A percentile compares a stretch with the other conserved stretches of the same genome.
These are phyloP conservation scores for Heterobasidion parviporum DNA, from an alignment of 1,284 basidiomycete genomes.

Conservation along the genomic window DNA sequence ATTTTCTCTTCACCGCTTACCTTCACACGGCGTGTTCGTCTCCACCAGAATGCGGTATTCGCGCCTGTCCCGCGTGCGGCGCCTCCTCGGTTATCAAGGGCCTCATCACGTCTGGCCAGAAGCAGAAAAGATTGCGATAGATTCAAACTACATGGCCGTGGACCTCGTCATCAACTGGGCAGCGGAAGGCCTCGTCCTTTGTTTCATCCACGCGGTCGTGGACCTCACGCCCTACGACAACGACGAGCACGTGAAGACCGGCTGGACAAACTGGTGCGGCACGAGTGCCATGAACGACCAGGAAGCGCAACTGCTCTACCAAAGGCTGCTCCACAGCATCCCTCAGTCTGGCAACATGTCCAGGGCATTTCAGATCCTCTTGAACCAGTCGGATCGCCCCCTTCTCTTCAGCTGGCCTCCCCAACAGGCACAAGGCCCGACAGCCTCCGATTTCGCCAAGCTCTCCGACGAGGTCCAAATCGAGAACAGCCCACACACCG, in stretches of 20 bases:
- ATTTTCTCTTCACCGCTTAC: conserved; percentile 2
- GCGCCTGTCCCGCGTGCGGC: conserved; percentile 62
- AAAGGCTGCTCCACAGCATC: conserved; percentile 44
- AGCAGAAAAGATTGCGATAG: conserved; percentile 61
- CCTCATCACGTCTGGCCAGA: conserved; percentile 48
- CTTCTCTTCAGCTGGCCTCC: conserved; percentile 87
- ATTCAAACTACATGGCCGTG: conserved; percentile 79
- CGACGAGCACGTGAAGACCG: conserved; percentile 66
- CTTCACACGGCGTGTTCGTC: conserved; percentile 9
- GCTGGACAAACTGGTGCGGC: conserved; percentile 95
- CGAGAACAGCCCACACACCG: conserved; percentile 35
- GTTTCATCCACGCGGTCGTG: conserved; percentile 89
- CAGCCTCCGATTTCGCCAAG: conserved; percentile 75
- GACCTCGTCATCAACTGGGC: conserved; percentile 96
- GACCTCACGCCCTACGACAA: conserved; percentile 79
- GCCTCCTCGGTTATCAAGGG: conserved; percentile 54
- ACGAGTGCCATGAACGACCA: conserved; percentile 53
- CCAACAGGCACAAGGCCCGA: conserved; percentile 55
- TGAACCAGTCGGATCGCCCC: conserved; percentile 39
- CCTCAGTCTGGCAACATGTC: conserved; percentile 41
- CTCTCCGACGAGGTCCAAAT: conserved; percentile 78
- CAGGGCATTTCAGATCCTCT: conserved; percentile 80
- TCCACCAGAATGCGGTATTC: conserved; percentile 62
- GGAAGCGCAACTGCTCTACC: conserved; percentile 51
- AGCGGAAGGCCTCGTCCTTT: conserved; percentile 83